These are phyloP conservation scores for Cardamine occulta DNA, from an alignment of 345 rosid genomes.

Conservation along the genomic window DNA sequence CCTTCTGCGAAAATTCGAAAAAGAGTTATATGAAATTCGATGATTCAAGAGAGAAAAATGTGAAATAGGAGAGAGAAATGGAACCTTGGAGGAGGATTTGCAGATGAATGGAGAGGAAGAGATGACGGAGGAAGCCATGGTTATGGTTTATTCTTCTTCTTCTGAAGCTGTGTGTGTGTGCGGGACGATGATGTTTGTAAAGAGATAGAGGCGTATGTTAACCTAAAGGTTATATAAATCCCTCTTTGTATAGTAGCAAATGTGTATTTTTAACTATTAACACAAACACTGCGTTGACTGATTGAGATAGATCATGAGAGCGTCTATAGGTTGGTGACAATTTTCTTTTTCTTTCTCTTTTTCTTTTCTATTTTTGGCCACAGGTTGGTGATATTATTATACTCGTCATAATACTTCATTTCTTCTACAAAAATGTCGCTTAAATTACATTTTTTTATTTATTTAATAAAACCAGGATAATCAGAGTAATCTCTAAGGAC, in stretches of 20 bases:
- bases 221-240: neutral
- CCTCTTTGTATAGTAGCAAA: neutral
- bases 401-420: neutral
- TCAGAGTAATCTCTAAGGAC: too few relatives aligned
- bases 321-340: neutral
- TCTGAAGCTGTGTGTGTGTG: neutral
- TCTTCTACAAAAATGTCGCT: too few relatives aligned
- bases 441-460: too few relatives aligned
- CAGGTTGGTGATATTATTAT: neutral
- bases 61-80: neutral
- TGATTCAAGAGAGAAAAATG: neutral
- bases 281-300: conserved; percentile 1
- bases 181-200: neutral
- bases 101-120: conserved; percentile 48
- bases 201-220: conserved; percentile 12
- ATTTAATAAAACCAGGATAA: too few relatives aligned
- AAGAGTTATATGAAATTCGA: neutral
- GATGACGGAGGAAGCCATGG: conserved; percentile 57
- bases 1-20: conserved; percentile 43
- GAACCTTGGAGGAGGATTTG: conserved; percentile 45
- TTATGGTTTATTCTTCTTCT: conserved; percentile 27
- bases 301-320: neutral
- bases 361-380: neutral
- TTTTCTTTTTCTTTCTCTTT: neutral
- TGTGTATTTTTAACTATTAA: neutral